These are phyloP conservation scores for Russula emetica DNA, from an alignment of 768 basidiomycete genomes.

Conservation along the genomic window DNA sequence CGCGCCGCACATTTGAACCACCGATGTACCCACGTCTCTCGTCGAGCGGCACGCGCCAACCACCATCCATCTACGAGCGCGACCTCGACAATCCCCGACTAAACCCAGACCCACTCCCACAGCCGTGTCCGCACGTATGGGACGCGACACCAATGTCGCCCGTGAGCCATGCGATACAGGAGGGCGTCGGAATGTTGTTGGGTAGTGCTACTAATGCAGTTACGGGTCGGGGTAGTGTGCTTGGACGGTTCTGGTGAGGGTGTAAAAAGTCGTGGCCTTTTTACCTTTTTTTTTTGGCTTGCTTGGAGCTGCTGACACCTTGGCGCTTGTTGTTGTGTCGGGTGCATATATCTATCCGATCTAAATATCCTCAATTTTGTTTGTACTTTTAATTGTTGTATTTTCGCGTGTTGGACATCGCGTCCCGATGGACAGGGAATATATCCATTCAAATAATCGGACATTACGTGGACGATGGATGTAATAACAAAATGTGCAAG, in stretches of 20 bases:
- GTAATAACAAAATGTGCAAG: no score
- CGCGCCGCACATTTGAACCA: constrained; percentile 51
- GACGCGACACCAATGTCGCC: constrained; percentile 72
- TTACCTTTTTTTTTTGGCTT: background rate
- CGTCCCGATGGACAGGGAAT: background rate
- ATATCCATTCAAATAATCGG: background rate
- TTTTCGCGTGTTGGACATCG: background rate
- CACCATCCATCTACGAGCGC: constrained; percentile 74
- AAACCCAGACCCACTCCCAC: constrained; percentile 48
- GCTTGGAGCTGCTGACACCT: background rate
- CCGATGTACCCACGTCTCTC: constrained; percentile 48
- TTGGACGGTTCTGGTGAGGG: constrained; percentile 59
- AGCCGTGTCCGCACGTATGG: constrained; percentile 76
- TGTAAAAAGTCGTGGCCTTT: background rate
- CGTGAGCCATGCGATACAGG: constrained; percentile 69
- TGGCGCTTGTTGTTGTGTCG: no score
- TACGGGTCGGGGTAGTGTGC: constrained; percentile 44
- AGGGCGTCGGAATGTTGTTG: constrained; percentile 62
- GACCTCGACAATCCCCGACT: constrained; percentile 56
- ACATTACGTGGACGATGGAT: background rate
- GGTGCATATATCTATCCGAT: background rate
- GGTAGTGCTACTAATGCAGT: constrained; percentile 35
- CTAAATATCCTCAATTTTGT: constrained; percentile 5
- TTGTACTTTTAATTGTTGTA: background rate
- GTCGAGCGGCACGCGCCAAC: constrained; percentile 47